A percentile compares a stretch with the other conserved stretches of the same genome.
These are phyloP conservation scores for Fusarium bulbicola DNA, from an alignment of 2,329 filamentous ascomycete species.

Conservation along the genomic window DNA sequence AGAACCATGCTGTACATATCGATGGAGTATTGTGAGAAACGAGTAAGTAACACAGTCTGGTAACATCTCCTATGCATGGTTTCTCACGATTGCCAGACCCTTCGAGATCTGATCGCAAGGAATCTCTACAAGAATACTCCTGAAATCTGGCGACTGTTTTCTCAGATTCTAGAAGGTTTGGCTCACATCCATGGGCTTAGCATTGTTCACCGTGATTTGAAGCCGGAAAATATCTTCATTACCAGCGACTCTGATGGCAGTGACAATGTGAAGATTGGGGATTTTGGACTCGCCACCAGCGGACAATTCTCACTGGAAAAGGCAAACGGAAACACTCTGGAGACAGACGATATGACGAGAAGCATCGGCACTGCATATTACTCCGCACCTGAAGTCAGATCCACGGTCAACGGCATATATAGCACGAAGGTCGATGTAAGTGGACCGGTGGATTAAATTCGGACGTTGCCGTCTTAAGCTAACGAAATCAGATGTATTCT, in stretches of 20 bases:
- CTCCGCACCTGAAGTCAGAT: constrained; percentile 89
- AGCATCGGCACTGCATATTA: constrained; percentile 86
- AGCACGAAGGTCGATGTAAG: constrained; percentile 90
- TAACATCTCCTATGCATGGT: not conserved
- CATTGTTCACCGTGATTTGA: constrained; percentile 95
- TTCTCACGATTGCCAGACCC: constrained; percentile 61
- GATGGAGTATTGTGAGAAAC: constrained; percentile 98
- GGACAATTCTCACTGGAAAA: constrained; percentile 77
- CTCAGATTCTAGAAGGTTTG: constrained; percentile 89
- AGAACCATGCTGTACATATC: constrained; percentile 91
- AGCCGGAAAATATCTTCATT: constrained; percentile 98
- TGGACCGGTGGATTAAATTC: constrained; percentile 19
- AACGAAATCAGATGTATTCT: constrained; percentile 81
- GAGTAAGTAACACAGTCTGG: constrained; percentile 58
- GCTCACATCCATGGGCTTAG: constrained; percentile 89
- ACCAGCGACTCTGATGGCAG: constrained; percentile 72
- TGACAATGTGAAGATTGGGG: constrained; percentile 93
- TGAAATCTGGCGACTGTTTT: constrained; percentile 89
- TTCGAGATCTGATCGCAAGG: constrained; percentile 85
- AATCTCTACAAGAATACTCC: constrained; percentile 77
- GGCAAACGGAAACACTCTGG: constrained; percentile 51
- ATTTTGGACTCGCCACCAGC: constrained; percentile 93
- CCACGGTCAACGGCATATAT: constrained; percentile 78
- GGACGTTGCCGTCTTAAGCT: not conserved
- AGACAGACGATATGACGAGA: constrained; percentile 72